A percentile compares a stretch with the other conserved stretches of the same genome.
Evolutionary conservation across 2,329 filamentous ascomycete species (phyloP).

Genomic region (Grosmannia clavigera): DNA sequence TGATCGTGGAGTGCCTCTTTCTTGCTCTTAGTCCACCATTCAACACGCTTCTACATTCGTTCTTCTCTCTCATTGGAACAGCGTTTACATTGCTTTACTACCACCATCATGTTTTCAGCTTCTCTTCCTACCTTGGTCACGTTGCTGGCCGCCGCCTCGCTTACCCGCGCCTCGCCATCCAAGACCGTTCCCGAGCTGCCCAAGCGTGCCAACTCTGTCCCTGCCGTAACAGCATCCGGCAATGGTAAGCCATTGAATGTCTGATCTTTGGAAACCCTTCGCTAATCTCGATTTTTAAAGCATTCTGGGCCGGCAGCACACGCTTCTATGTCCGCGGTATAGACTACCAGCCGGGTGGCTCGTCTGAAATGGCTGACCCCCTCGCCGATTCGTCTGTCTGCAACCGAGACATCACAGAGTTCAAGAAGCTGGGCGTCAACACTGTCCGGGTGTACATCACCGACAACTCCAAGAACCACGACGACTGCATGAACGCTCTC

Average conservation of each 20-base stretch:
- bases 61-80: background rate
- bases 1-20: background rate
- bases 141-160: conserved; percentile 30
- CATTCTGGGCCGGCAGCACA: conserved; percentile 39
- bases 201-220: conserved; percentile 34
- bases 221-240: conserved; percentile 40
- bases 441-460: conserved; percentile 86
- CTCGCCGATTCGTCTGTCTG: conserved; percentile 60
- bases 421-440: conserved; percentile 80
- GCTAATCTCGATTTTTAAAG: conserved; percentile 18
- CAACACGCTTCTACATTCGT: background rate
- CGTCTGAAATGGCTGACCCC: conserved; percentile 51
- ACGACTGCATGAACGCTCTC: conserved; percentile 72
- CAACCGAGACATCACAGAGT: conserved; percentile 67
- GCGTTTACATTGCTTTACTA: background rate
- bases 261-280: background rate
- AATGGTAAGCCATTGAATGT: conserved; percentile 33
- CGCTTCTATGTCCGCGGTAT: conserved; percentile 50
- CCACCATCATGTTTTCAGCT: conserved; percentile 35
- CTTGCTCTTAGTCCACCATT: background rate
- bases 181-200: conserved; percentile 33
- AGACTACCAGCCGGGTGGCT: conserved; percentile 52
- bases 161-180: conserved; percentile 36
- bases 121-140: conserved; percentile 33
- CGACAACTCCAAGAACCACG: conserved; percentile 73